Evolutionary conservation across 352 stramenopile species (phyloP), one percentile per base, ranked within the genome.

Genomic region (Pythium brassicae): DNA sequence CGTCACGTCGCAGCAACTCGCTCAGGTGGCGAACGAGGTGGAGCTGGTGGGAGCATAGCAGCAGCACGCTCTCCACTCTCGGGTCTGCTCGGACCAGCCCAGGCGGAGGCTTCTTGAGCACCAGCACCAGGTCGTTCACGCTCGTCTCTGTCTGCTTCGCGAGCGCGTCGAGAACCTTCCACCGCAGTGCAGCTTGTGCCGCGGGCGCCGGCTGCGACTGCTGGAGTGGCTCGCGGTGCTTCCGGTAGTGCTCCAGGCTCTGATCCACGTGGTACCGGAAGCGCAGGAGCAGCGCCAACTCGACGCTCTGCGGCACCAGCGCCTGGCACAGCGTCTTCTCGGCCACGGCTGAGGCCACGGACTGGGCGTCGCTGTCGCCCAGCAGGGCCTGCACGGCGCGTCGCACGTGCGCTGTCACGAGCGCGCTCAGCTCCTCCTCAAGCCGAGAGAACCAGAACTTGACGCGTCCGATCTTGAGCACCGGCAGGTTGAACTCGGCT

Each of bases 401-500:
- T 15, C 76, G 75, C 5, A 71, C 20, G 27, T 87, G 72, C 3
- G 69, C 56, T 25, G 46, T 44, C 2, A 87, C 74, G 50, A 85
- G 62, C n/a, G 57, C 61, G 7, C 46, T 26, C 56, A 87, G 73
- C 42, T 89, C 79, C 50, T 89, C 79, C 46, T 87, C 75, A 0
- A 89, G 56, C 2, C 79, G 66, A 2, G 66, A 68, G 27, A 89
- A 66, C 79, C 79, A 89, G 54, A 89, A 89, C 29, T 78, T 74
- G 11, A 86, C 34, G 10, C 79, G 66, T 2, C 79, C 79, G 19
- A 89, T 84, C 66, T 87, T 89, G 15, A 83, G 62, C n/a, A 87
- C 76, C 3, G 76, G 59, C 25, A 59, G 37, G 15, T 56, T 62
- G 23, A 78, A 75, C 42, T 49, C 37, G 11, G 32, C n/a, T n/a